These are phyloP conservation scores for Chaetomium strumarium DNA, from an alignment of 2,329 filamentous ascomycete genomes.

Conservation along the genomic window DNA sequence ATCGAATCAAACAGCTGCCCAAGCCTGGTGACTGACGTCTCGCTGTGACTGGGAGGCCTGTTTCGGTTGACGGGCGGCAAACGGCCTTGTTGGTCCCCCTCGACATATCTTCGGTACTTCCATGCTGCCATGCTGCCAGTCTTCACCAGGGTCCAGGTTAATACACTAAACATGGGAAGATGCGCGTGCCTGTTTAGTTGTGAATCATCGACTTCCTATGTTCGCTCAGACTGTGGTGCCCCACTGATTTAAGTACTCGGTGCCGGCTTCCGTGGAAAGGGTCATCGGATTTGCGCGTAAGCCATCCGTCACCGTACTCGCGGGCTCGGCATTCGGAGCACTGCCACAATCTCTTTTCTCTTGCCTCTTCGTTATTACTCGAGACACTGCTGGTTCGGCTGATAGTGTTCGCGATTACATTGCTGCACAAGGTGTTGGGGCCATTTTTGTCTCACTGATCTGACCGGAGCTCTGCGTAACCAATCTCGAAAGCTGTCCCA, in stretches of 20 bases:
- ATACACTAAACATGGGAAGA: too few species aligned
- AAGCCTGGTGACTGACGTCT: slow-evolving; percentile 11
- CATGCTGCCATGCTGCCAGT: too few species aligned
- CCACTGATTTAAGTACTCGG: too few species aligned
- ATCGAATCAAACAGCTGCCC: slow-evolving; percentile 11
- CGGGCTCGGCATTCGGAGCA: slow-evolving; percentile 13
- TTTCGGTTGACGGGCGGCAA: not conserved
- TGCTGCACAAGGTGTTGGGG: not conserved
- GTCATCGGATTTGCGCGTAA: not conserved
- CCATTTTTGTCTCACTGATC: slow-evolving; percentile 21
- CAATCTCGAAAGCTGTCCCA: too few species aligned
- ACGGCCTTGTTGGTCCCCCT: too few species aligned
- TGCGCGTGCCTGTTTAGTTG: too few species aligned
- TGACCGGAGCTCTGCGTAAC: slow-evolving; percentile 15
- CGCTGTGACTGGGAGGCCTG: not conserved
- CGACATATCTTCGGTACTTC: too few species aligned
- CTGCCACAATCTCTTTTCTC: slow-evolving; percentile 11
- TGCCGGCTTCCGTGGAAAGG: not conserved
- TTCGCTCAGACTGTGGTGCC: too few species aligned
- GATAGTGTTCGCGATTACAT: not conserved
- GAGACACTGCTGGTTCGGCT: not conserved
- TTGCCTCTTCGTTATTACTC: not conserved
- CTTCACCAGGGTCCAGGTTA: too few species aligned
- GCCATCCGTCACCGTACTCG: not conserved
- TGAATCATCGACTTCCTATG: too few species aligned